A percentile compares a stretch with the other conserved stretches of the same genome.
Evolutionary conservation across 352 stramenopile species (phyloP).

Genomic region (Globisporangium emineosum): DNA sequence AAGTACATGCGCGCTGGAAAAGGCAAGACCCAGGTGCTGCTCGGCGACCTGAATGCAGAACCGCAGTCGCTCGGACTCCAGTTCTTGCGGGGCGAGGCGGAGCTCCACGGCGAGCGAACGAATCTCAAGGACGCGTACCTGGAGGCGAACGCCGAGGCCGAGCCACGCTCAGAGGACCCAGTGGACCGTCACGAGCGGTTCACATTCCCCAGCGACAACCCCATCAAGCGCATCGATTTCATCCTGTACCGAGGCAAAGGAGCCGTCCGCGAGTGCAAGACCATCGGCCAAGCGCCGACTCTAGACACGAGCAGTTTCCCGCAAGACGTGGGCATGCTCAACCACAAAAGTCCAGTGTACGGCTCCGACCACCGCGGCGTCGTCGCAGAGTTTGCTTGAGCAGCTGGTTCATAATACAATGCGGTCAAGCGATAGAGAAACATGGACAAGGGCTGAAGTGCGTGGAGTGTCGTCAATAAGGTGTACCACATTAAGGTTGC

Average conservation of each 20-base stretch:
- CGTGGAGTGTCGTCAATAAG: no score
- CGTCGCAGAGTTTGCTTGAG: slow-evolving; percentile 53
- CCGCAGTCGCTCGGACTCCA: slow-evolving; percentile 74
- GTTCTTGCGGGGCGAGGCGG: slow-evolving; percentile 66
- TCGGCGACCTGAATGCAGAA: slow-evolving; percentile 87
- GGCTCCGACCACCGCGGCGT: slow-evolving; percentile 84
- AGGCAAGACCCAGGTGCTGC: slow-evolving; percentile 67
- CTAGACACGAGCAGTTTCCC: slow-evolving; percentile 55
- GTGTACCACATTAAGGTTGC: no score
- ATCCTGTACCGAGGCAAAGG: slow-evolving; percentile 70
- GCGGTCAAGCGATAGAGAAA: no score
- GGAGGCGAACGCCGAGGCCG: slow-evolving; percentile 54
- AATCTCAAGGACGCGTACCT: slow-evolving; percentile 82
- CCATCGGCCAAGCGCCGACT: slow-evolving; percentile 73
- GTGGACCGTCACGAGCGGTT: slow-evolving; percentile 53
- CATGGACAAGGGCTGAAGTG: no score
- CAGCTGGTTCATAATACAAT: neutral
- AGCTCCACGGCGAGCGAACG: slow-evolving; percentile 48
- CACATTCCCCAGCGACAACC: slow-evolving; percentile 85
- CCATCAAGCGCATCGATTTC: slow-evolving; percentile 87
- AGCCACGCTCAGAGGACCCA: slow-evolving; percentile 43
- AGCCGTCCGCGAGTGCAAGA: slow-evolving; percentile 58
- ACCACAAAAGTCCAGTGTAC: slow-evolving; percentile 75
- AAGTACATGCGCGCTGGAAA: slow-evolving; percentile 68
- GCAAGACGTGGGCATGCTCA: slow-evolving; percentile 73